Percentiles rank a stretch among this genome's conserved stretches.
phyloP scores from a whole-genome alignment of 2,329 filamentous ascomycete species.

The Pseudonectria foliicola region DNA sequence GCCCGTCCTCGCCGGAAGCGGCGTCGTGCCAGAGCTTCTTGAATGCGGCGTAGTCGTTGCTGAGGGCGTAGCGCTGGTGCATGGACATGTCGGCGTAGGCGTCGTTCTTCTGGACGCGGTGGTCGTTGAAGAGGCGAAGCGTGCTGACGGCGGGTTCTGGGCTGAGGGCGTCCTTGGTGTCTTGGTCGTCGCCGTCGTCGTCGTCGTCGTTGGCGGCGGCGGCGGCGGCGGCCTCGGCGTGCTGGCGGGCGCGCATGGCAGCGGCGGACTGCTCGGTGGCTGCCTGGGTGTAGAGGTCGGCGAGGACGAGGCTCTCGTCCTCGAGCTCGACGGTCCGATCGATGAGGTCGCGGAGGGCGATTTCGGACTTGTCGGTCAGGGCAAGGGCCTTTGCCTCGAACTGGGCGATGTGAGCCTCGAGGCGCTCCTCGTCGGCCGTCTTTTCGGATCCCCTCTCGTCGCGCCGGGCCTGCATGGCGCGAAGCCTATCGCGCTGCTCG shows the following conservation, averaged over 20 bases:
- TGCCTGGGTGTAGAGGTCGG: conserved; percentile 26
- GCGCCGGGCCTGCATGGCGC: conserved; percentile 27
- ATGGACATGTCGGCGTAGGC: conserved; percentile 37
- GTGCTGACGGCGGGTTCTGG: conserved; percentile 17
- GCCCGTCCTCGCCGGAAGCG: conserved; percentile 39
- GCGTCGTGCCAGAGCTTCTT: conserved; percentile 52
- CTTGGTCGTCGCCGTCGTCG: conserved; percentile 21
- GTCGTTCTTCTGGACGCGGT: conserved; percentile 29
- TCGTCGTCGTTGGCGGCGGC: conserved; percentile 9
- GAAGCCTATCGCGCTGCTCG: conserved; percentile 29
- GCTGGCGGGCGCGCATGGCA: conserved; percentile 5
- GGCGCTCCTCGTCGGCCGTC: conserved; percentile 28
- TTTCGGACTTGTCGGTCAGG: conserved; percentile 40
- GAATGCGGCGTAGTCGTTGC: conserved; percentile 55
- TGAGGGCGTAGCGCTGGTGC: conserved; percentile 43
- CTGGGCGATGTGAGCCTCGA: conserved; percentile 32
- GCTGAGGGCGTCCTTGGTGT: conserved; percentile 11
- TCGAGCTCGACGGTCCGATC: conserved; percentile 43
- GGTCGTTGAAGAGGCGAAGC: conserved; percentile 28
- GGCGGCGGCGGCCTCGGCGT: conserved; percentile 6
- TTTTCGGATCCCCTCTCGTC: conserved; percentile 29
- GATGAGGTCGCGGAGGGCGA: conserved; percentile 39
- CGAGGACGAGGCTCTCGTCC: conserved; percentile 37
- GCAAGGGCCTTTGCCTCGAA: conserved; percentile 34
- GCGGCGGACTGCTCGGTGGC: conserved; percentile 10